phyloP scores from a whole-genome alignment of 257 asterid genomes.

The Gentiana straminea region DNA sequence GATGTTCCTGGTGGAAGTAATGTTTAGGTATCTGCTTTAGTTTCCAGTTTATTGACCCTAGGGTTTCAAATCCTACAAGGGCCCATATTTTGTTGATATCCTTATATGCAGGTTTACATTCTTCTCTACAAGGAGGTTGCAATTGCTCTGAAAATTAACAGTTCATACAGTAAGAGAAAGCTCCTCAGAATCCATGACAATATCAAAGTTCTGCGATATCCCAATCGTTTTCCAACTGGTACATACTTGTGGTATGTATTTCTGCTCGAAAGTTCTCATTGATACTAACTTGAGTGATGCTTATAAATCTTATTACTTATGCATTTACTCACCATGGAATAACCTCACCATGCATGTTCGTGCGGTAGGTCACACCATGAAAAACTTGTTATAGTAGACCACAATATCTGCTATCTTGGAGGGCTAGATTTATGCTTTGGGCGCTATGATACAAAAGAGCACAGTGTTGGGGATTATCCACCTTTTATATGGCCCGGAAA shows the following conservation, averaged over 20 bases:
- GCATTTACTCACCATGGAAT: background rate
- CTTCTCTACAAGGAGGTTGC: constrained; percentile 97
- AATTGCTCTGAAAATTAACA: constrained; percentile 83
- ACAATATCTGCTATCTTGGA: constrained; percentile 69
- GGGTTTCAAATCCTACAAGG: background rate
- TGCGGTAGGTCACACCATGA: constrained; percentile 94
- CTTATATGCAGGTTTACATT: constrained; percentile 65
- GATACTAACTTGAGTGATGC: background rate
- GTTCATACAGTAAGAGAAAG: constrained; percentile 70
- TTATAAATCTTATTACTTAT: background rate
- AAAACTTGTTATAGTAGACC: constrained; percentile 86
- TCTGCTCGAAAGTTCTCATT: background rate
- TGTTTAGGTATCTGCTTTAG: background rate
- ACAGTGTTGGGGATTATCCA: constrained; percentile 62
- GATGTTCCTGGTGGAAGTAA: background rate
- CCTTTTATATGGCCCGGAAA: constrained; percentile 80
- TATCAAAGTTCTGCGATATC: constrained; percentile 72
- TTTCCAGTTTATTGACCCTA: background rate
- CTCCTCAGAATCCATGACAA: constrained; percentile 81
- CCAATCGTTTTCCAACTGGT: constrained; percentile 77
- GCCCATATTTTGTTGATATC: constrained; percentile 1
- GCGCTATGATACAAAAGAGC: constrained; percentile 79
- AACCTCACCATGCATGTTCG: constrained; percentile 1
- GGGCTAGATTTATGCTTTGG: constrained; percentile 96
- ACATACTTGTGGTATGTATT: constrained; percentile 66